A percentile compares a stretch with the other conserved stretches of the same genome.
These are phyloP conservation scores for Limtongozyma cylindracea DNA, from an alignment of 805 yeast genomes.

Conservation along the genomic window DNA sequence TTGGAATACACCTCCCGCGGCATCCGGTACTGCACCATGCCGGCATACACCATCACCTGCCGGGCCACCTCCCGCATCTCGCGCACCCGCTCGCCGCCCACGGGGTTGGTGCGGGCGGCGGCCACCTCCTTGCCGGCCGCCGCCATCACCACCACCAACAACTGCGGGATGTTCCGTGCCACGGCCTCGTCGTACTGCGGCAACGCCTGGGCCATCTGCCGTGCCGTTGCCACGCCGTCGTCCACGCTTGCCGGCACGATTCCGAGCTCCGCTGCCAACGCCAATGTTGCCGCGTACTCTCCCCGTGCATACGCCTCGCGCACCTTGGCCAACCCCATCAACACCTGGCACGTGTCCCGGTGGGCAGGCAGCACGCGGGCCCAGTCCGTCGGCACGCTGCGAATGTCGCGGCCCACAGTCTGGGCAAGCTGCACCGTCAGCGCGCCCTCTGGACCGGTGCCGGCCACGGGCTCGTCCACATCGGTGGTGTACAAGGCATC, in stretches of 20 bases:
- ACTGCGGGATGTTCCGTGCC: conserved; percentile 54
- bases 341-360: conserved; percentile 36
- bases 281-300: conserved; percentile 33
- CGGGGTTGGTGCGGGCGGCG: no score
- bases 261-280: conserved; percentile 28
- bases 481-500: conserved; percentile 55
- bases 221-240: conserved; percentile 26
- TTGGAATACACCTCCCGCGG: conserved; percentile 63
- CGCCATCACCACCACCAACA: conserved; percentile 63
- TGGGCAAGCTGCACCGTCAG: conserved; percentile 14
- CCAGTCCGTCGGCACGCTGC: conserved; percentile 32
- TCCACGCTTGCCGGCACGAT: conserved; percentile 33
- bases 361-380: conserved; percentile 24
- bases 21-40: conserved; percentile 84
- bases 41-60: conserved; percentile 85
- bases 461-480: conserved; percentile 26
- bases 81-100: conserved; percentile 17
- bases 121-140: no score
- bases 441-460: conserved; percentile 13
- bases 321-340: conserved; percentile 44
- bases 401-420: no score
- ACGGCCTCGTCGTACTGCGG: conserved; percentile 40
- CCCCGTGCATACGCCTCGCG: conserved; percentile 28
- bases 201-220: conserved; percentile 33
- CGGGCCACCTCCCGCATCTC: conserved; percentile 24